Percentiles rank a stretch among this genome's conserved stretches.
phyloP scores from a whole-genome alignment of 2,329 filamentous ascomycete species.

The Trichoderma sp. region DNA sequence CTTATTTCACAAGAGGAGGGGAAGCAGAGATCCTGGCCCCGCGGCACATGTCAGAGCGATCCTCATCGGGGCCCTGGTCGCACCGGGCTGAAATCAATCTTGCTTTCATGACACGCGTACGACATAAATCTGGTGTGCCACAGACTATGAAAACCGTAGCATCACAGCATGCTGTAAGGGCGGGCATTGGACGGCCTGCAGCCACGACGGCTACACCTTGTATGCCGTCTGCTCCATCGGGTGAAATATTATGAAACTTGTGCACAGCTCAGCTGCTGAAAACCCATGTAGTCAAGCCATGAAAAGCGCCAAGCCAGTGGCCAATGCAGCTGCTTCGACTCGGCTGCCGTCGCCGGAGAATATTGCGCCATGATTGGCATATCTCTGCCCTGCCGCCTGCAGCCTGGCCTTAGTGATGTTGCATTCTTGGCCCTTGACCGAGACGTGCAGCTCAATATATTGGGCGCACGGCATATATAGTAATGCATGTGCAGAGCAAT shows the following conservation, averaged over 20 bases:
- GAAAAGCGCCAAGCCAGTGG: slow-evolving; percentile 4
- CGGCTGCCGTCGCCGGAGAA: not conserved
- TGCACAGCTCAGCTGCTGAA: slow-evolving; percentile 4
- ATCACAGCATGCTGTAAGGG: not conserved
- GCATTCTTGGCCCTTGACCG: not conserved
- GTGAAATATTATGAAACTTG: not conserved
- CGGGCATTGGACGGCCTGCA: not conserved
- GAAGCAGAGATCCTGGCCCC: not conserved
- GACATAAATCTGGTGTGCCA: not conserved
- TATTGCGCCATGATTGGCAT: not conserved
- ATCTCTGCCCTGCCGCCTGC: not conserved
- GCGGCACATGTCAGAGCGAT: not conserved
- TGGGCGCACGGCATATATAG: not conserved
- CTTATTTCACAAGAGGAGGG: not conserved
- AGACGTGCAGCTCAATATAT: not conserved
- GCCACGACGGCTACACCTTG: not conserved
- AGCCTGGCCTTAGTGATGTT: not conserved
- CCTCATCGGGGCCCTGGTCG: not conserved
- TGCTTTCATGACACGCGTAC: not conserved
- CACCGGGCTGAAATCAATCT: not conserved
- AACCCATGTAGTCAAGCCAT: not conserved
- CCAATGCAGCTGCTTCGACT: not conserved
- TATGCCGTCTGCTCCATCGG: not conserved
- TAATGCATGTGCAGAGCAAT: not conserved
- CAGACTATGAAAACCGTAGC: not conserved